These are phyloP conservation scores for Eleusine indica DNA, from an alignment of 176 grass and related monocot species.

Conservation along the genomic window DNA sequence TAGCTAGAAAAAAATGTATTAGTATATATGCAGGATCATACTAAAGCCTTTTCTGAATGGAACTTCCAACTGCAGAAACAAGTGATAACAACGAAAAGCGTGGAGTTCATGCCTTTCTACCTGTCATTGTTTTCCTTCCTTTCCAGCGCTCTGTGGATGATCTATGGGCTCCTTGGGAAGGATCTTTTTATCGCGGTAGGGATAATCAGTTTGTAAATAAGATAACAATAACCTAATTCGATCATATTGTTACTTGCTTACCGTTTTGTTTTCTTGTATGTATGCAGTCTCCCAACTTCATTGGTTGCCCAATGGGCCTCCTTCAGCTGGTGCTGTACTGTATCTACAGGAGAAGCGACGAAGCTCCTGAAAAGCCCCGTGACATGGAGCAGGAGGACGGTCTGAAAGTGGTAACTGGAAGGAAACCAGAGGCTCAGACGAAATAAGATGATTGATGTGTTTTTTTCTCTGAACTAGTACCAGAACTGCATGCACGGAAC, in stretches of 20 bases:
- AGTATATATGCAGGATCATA: not conserved
- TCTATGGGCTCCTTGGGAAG: conserved; percentile 59
- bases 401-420: conserved; percentile 18
- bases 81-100: conserved; percentile 65
- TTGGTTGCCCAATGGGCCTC: conserved; percentile 58
- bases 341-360: conserved; percentile 60
- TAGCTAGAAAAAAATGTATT: too few relatives aligned
- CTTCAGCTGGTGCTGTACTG: conserved; percentile 65
- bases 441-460: conserved; percentile 23
- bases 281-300: conserved; percentile 66
- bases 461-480: not conserved
- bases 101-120: conserved; percentile 83
- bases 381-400: conserved; percentile 47
- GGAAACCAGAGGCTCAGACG: conserved; percentile 8
- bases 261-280: not conserved
- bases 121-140: conserved; percentile 73
- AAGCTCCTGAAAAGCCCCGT: conserved; percentile 21
- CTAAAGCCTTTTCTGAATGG: not conserved
- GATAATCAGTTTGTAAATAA: not conserved
- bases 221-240: not conserved
- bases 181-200: conserved; percentile 65
- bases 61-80: conserved; percentile 45
- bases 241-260: not conserved
- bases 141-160: conserved; percentile 62
- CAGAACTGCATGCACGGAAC: conserved; percentile 1